Percentiles rank a stretch among this genome's conserved stretches.
Evolutionary conservation across 441 rosid genomes (phyloP).

Genomic region (Hura crepitans): DNA sequence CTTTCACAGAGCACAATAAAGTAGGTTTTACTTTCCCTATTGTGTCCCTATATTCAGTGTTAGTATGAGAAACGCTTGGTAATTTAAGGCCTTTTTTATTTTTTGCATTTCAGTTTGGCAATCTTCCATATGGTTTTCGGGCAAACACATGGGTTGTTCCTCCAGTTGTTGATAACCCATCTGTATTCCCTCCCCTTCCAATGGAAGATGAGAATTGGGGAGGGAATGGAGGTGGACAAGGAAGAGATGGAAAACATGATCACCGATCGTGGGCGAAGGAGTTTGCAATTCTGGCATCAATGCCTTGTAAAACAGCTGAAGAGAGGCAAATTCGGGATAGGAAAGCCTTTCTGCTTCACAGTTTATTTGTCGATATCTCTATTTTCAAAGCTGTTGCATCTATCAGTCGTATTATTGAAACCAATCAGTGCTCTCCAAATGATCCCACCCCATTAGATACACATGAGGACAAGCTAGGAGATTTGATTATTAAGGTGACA

Average conservation of each 20-base stretch:
- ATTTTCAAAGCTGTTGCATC: slow-evolving; percentile 55
- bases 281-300: slow-evolving; percentile 50
- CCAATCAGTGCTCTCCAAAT: slow-evolving; percentile 23
- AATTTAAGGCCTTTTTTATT: slow-evolving; percentile 5
- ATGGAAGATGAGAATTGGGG: slow-evolving; percentile 65
- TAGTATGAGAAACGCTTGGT: slow-evolving; percentile 10
- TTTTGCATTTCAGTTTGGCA: slow-evolving; percentile 64
- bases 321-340: slow-evolving; percentile 62
- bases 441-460: slow-evolving; percentile 26
- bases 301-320: slow-evolving; percentile 62
- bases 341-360: slow-evolving; percentile 65
- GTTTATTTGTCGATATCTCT: slow-evolving; percentile 54
- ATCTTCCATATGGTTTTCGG: slow-evolving; percentile 67
- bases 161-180: slow-evolving; percentile 46
- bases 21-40: slow-evolving; percentile 24
- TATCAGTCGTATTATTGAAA: slow-evolving; percentile 32
- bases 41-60: neutral
- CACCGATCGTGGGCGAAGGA: slow-evolving; percentile 68
- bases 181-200: slow-evolving; percentile 45
- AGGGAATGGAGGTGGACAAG: slow-evolving; percentile 65
- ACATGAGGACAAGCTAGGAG: slow-evolving; percentile 49
- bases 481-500: slow-evolving; percentile 43
- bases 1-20: slow-evolving; percentile 60
- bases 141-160: slow-evolving; percentile 73
- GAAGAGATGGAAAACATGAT: slow-evolving; percentile 47